phyloP scores from a whole-genome alignment of 306 rosid species.

The Quercus suber region DNA sequence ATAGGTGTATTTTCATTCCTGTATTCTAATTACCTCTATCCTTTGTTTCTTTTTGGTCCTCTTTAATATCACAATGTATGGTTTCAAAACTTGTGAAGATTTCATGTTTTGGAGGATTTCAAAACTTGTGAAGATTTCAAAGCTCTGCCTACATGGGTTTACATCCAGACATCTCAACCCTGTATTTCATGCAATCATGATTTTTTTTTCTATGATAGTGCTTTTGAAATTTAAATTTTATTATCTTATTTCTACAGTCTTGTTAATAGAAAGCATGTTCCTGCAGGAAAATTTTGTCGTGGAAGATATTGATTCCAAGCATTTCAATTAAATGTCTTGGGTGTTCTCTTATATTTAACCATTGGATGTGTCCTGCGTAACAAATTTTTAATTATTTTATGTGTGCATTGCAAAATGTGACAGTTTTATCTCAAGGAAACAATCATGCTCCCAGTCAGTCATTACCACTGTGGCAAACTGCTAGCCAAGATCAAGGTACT shows the following conservation, averaged over 20 bases:
- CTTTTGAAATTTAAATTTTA: background rate
- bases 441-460: slow-evolving; percentile 51
- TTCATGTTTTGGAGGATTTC: background rate
- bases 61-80: background rate
- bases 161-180: background rate
- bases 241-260: slow-evolving; percentile 3
- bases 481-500: slow-evolving; percentile 37
- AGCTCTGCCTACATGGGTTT: background rate
- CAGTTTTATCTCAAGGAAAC: slow-evolving; percentile 51
- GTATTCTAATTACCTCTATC: background rate
- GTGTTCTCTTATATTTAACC: background rate
- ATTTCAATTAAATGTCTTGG: background rate
- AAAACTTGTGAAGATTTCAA: background rate
- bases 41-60: background rate
- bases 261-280: slow-evolving; percentile 5
- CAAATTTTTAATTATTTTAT: slow-evolving; percentile 3
- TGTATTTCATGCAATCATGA: background rate
- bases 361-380: background rate
- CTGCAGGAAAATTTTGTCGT: background rate
- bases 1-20: background rate
- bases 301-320: slow-evolving; percentile 3
- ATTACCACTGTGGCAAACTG: slow-evolving; percentile 40
- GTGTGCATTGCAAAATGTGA: slow-evolving; percentile 21
- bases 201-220: background rate
- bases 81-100: background rate